Base-by-base conservation (phyloP, 768 basidiomycete genomes). In the Mycena maculata region DNA sequence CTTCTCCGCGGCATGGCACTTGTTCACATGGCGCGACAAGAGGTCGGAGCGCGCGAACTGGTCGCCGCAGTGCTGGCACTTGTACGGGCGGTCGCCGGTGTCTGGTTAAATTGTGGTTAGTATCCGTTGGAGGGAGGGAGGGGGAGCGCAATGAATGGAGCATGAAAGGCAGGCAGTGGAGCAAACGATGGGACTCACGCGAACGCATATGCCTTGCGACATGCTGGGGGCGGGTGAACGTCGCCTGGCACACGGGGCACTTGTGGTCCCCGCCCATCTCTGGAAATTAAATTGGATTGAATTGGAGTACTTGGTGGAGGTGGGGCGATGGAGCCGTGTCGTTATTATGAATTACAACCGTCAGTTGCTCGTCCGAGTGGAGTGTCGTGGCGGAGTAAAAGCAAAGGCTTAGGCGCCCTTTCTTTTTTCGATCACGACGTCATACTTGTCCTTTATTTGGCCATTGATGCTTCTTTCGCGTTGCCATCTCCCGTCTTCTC, bases 161-260 rank as follows among this genome's bases (percentile, higher is more conserved):
- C 27, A 57, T 16, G n/a, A 23, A 33, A 45, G 8, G 28, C 22
- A 42, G 20, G 41, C 41, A n/a, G n/a, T n/a, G 33, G 33, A 36
- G 33, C 8, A 36, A 36, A 65, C 36, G 61, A 42, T 60, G 56
- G 28, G 50, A 89, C 92, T 81, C 82, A 94, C 92, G 93, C 72
- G 92, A 94, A 77, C 93, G 89, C 93, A 95, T 94, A 79, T 94
- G 94, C 54, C 93, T 82, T 0, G 92, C 92, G 50, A 95, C 94
- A 87, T 95, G 93, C 74, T 95, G 93, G 30, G 93, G 93, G 57
- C 93, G 86, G 25, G 94, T 95, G 71, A 95, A 95, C 0, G 93
- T 94, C 0, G 94, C 91, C 69, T 91, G 87, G 77, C 93, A 95
- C 15, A 95, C 93, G 20, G 93, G 90, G 76, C 94, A 95, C 77